phyloP scores from a whole-genome alignment of 495 filamentous ascomycete species.

The Penicillium roqueforti region DNA sequence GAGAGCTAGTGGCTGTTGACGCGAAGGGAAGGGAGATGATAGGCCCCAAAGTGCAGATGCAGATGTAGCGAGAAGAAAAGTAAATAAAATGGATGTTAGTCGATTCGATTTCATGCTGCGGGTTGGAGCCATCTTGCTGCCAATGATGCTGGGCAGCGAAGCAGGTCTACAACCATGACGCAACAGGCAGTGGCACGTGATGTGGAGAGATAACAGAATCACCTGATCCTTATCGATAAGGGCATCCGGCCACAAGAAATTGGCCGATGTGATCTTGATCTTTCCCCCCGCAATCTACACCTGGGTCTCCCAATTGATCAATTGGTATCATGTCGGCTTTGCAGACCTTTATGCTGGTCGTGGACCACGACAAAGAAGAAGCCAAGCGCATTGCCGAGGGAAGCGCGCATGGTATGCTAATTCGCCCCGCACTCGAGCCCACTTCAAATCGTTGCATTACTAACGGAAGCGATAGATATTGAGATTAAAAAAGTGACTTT shows the following conservation, averaged over 20 bases:
- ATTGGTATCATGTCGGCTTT: constrained; percentile 55
- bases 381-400: constrained; percentile 54
- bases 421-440: constrained; percentile 20
- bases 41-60: constrained; percentile 17
- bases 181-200: constrained; percentile 23
- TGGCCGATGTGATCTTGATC: constrained; percentile 14
- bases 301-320: constrained; percentile 16
- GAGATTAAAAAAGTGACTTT: constrained; percentile 59
- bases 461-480: constrained; percentile 44
- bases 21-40: constrained; percentile 4
- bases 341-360: constrained; percentile 61
- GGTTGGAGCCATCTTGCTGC: not conserved
- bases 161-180: constrained; percentile 22
- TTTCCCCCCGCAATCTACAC: constrained; percentile 9
- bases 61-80: constrained; percentile 9
- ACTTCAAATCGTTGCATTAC: constrained; percentile 9
- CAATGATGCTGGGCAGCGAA: not conserved
- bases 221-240: constrained; percentile 30
- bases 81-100: constrained; percentile 12
- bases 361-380: constrained; percentile 59
- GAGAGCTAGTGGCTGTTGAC: constrained; percentile 13
- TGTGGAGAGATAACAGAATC: constrained; percentile 11
- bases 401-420: constrained; percentile 51
- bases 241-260: constrained; percentile 18
- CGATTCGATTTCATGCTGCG: constrained; percentile 18